These are phyloP conservation scores for Pyrenochaeta sp. DNA, from an alignment of 2,329 filamentous ascomycete species.

Conservation along the genomic window DNA sequence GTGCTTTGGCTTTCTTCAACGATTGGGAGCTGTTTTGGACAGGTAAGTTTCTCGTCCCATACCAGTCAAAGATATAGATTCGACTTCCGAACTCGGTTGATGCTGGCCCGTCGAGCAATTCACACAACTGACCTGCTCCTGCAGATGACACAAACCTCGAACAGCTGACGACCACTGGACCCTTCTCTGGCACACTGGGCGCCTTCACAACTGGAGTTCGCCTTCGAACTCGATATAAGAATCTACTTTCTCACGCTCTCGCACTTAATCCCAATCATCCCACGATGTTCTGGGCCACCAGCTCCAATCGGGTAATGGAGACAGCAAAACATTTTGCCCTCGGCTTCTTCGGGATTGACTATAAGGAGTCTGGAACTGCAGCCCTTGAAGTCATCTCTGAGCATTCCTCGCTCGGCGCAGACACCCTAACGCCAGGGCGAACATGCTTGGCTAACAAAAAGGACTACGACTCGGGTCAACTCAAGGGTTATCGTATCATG, in stretches of 20 bases:
- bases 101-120: too few species aligned
- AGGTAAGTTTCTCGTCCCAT: slow-evolving; percentile 25
- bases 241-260: slow-evolving; percentile 49
- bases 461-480: slow-evolving; percentile 55
- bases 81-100: too few species aligned
- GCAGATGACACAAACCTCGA: slow-evolving; percentile 56
- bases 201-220: slow-evolving; percentile 63
- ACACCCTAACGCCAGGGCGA: slow-evolving; percentile 65
- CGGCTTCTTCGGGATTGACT: slow-evolving; percentile 63
- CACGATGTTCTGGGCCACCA: slow-evolving; percentile 61
- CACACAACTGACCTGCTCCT: too few species aligned
- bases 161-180: slow-evolving; percentile 63
- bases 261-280: slow-evolving; percentile 14
- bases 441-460: slow-evolving; percentile 52
- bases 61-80: neutral
- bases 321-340: slow-evolving; percentile 63
- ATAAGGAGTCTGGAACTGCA: slow-evolving; percentile 45
- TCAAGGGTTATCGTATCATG: slow-evolving; percentile 59
- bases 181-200: slow-evolving; percentile 62
- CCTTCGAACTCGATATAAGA: slow-evolving; percentile 61
- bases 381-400: slow-evolving; percentile 62
- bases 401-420: slow-evolving; percentile 55
- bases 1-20: slow-evolving; percentile 62
- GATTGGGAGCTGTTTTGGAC: slow-evolving; percentile 63
- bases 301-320: slow-evolving; percentile 62